Evolutionary conservation across 352 stramenopile genomes (phyloP).

Genomic region (Thalassiosira livingstoniorum): DNA sequence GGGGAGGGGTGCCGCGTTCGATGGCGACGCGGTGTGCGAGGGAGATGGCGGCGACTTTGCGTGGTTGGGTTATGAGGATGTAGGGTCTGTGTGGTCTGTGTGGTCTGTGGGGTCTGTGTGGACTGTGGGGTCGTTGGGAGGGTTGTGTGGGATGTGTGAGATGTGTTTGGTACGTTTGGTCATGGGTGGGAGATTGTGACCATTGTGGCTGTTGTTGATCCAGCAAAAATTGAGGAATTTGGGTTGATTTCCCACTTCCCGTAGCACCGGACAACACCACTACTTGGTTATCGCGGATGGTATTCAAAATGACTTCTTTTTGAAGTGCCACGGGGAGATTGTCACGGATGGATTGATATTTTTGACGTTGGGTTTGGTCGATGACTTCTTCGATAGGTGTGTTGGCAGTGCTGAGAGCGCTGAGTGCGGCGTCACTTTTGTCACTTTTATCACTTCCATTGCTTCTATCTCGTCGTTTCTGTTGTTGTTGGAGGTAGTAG

Average conservation of each 20-base stretch:
- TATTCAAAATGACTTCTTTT: constrained; percentile 55
- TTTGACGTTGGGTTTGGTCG: constrained; percentile 7
- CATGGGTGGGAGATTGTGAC: constrained; percentile 3
- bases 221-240: constrained; percentile 70
- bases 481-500: constrained; percentile 35
- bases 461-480: not conserved
- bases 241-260: constrained; percentile 69
- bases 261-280: constrained; percentile 67
- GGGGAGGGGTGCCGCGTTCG: constrained; percentile 82
- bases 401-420: too few relatives aligned
- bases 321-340: constrained; percentile 52
- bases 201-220: constrained; percentile 14
- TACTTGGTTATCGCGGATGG: constrained; percentile 45
- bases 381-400: constrained; percentile 30
- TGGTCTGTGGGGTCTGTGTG: not conserved
- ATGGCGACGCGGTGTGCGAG: constrained; percentile 92
- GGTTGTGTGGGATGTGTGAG: too few relatives aligned
- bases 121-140: not conserved
- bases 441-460: constrained; percentile 8
- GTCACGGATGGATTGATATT: not conserved
- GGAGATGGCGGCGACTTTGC: constrained; percentile 92
- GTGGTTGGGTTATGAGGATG: constrained; percentile 93
- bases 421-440: too few relatives aligned
- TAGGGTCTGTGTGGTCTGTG: constrained; percentile 34
- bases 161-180: constrained; percentile 5